Evolutionary conservation across 352 stramenopile species (phyloP), one percentile per base, ranked within the genome.

Genomic region (Phytophthora colocasiae): DNA sequence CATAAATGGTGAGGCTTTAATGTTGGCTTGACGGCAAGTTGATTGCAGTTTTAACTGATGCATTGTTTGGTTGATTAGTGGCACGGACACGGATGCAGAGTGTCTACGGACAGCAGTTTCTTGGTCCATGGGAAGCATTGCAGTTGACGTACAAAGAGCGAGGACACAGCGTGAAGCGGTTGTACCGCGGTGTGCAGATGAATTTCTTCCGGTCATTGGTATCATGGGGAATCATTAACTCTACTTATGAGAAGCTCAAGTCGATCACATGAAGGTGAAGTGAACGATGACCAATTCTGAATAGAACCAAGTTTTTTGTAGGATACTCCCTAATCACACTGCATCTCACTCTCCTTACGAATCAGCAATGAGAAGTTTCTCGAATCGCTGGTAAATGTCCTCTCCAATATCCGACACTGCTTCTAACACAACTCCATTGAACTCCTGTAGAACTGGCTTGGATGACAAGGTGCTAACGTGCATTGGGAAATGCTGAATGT

Each of bases 141-240:
- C 54, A 73, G 41, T 78, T 87, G 17, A 95, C 85, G 44, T 95
- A 93, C 63, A 58, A 74, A 24, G 88, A 97, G 63, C 80, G 90
- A 29, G 86, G 85, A 0, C 70, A 65, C 39, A 89, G 77, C 45
- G 41, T 91, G 17, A 61, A 63, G n/a, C 67, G 78, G 9, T 63
- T 97, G 40, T 97, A 95, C 67, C 87, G 89, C 45, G 90, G 90
- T 9, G 90, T 95, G 31, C 78, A 93, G 63, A 90, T 97, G 73
- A 97, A 97, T 62, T 97, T 95, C 67, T 89, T 90, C 46, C 79
- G 90, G 9, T 95, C 87, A 24, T 69, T 97, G 3, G 53, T 97
- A 14, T 96, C 90, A 14, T 97, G 90, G 90, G 90, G 90, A 9
- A 97, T 97, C 53, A 94, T 97, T 61, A 97, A 97, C 66, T 93